These are phyloP conservation scores for Balansia obtecta DNA, from an alignment of 2,329 filamentous ascomycete genomes.

Conservation along the genomic window DNA sequence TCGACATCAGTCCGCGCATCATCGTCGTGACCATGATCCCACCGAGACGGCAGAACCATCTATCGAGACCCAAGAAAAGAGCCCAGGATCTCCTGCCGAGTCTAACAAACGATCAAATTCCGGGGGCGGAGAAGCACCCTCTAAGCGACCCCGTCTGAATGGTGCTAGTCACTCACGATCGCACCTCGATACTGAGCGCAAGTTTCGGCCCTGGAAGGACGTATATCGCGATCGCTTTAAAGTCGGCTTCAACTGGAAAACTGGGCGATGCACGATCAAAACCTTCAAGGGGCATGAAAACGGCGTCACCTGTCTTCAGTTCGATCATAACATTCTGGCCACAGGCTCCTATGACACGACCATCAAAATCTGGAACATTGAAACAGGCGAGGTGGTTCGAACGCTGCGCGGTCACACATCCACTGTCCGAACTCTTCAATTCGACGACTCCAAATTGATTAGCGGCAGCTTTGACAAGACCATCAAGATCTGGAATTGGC, in stretches of 20 bases:
- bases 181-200: conserved; percentile 30
- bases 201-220: conserved; percentile 75
- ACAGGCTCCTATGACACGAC: conserved; percentile 93
- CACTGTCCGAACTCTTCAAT: conserved; percentile 81
- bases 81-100: conserved; percentile 10
- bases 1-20: conserved; percentile 47
- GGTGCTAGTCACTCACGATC: conserved; percentile 16
- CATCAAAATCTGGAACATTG: conserved; percentile 92
- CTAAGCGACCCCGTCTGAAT: conserved; percentile 22
- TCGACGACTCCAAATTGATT: conserved; percentile 83
- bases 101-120: conserved; percentile 23
- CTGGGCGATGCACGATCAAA: conserved; percentile 75
- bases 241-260: conserved; percentile 95
- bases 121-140: conserved; percentile 17
- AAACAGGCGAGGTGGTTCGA: conserved; percentile 75
- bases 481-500: conserved; percentile 94
- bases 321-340: conserved; percentile 82
- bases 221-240: conserved; percentile 93
- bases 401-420: conserved; percentile 72
- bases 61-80: conserved; percentile 12
- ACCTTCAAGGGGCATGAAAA: conserved; percentile 79
- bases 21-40: conserved; percentile 7
- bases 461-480: conserved; percentile 80
- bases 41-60: conserved; percentile 10
- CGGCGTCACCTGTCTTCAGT: conserved; percentile 42